A percentile compares a stretch with the other conserved stretches of the same genome.
These are phyloP conservation scores for Ambrosia hybrid DNA, from an alignment of 140 eudicot species.

Conservation along the genomic window DNA sequence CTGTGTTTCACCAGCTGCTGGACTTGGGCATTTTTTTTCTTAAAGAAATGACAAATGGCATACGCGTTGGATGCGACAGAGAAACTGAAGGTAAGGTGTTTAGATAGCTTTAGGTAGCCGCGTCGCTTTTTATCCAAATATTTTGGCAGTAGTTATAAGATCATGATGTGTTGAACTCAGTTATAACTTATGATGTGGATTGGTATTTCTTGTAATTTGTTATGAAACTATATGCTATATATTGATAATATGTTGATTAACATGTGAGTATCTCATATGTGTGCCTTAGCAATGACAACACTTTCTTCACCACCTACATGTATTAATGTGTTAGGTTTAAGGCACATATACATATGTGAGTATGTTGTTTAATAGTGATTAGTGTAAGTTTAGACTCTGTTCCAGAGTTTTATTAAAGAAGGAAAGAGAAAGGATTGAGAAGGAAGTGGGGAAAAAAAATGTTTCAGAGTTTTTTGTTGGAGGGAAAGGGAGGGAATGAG, in stretches of 20 bases:
- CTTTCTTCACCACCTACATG: too few relatives aligned
- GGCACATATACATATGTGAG: too few relatives aligned
- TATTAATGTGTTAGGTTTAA: too few relatives aligned
- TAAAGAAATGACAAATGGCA: constrained; percentile 20
- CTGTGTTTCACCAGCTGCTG: constrained; percentile 19
- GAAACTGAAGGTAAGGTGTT: constrained; percentile 33
- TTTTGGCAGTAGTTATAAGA: constrained; percentile 32
- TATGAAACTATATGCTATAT: constrained; percentile 27
- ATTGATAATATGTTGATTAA: constrained; percentile 23
- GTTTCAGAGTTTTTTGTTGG: too few relatives aligned
- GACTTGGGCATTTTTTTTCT: neutral
- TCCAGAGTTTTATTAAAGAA: too few relatives aligned
- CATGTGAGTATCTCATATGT: neutral
- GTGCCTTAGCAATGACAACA: too few relatives aligned
- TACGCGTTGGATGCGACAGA: constrained; percentile 19
- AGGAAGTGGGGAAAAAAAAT: too few relatives aligned
- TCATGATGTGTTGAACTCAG: constrained; percentile 21
- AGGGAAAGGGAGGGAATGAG: too few relatives aligned
- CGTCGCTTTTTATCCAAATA: constrained; percentile 9
- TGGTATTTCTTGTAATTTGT: constrained; percentile 19
- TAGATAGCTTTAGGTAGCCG: constrained; percentile 32
- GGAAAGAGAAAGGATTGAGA: too few relatives aligned
- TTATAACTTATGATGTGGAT: constrained; percentile 19
- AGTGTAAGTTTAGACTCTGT: too few relatives aligned
- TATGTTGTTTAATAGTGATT: too few relatives aligned